Evolutionary conservation across 148 eudicot species (phyloP), one percentile per base, ranked within the genome.

Genomic region (Polygonum maritimum): DNA sequence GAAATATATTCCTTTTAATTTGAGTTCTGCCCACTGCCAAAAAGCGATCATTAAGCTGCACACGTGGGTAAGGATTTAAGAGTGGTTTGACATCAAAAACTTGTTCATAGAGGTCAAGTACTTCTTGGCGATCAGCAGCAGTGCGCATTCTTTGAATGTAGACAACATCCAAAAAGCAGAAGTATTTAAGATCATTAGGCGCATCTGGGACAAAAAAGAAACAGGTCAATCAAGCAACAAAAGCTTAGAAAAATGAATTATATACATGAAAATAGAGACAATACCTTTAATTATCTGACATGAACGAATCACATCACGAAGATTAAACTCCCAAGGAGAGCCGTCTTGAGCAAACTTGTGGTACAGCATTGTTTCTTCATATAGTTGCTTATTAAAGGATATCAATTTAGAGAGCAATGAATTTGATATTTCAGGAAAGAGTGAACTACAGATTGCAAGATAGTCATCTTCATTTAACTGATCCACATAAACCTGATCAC

Each of bases 281-380:
- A 51, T 60, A 94, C 99, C 96, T 88, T 89, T 76, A 48, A 95
- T 89, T 70, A 95, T 87, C 85, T 95, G 83, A 78, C 99, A 95
- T 16, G 97, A 95, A 76, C 99, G 96, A 47, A 88, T 82, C 62
- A 95, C 88, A 84, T 95, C 99, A 47, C 99, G 92, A 36, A 95
- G 88, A 82, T 95, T 95, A 77, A 95, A 95, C 84, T 95, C 99
- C 99, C 99, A 95, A n/a, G 99, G 99, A 69, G 94, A 88, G 44
- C 99, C 99, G 58, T 88, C 88, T 81, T 87, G 91, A 78, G 90
- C 96, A 79, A 92, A 95, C 73, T 84, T 95, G 54, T 81, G 90
- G 75, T 81, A 33, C 60, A 90, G n/a, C 99, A 95, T 95, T 54
- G 88, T 95, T 45, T 92, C 99, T 79, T 92, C 92, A 77, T 89